These are phyloP conservation scores for Penicillium capsulatum DNA, from an alignment of 2,329 filamentous ascomycete genomes.

Conservation along the genomic window DNA sequence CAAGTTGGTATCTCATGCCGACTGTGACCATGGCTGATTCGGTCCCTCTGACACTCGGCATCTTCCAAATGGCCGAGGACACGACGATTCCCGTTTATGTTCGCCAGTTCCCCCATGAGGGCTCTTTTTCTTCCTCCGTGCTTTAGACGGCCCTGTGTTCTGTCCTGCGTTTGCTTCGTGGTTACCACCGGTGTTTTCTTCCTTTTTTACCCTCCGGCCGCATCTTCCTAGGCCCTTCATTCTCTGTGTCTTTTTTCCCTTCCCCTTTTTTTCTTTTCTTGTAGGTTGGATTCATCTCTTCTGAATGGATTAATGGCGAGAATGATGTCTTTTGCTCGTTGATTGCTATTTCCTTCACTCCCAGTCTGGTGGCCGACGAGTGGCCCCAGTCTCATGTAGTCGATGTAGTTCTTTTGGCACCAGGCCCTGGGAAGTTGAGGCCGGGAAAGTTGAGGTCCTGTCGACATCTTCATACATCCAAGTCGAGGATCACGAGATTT, in stretches of 20 bases:
- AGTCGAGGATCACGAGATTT: too few relatives aligned
- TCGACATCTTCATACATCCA: too few relatives aligned
- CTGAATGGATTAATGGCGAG: slow-evolving; percentile 38
- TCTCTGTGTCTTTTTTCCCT: slow-evolving; percentile 14
- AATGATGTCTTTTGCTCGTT: slow-evolving; percentile 28
- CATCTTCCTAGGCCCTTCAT: slow-evolving; percentile 16
- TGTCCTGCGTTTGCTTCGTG: slow-evolving; percentile 27
- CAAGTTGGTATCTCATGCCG: slow-evolving; percentile 16
- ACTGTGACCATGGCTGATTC: slow-evolving; percentile 5
- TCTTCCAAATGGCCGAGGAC: slow-evolving; percentile 7
- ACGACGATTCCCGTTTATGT: slow-evolving; percentile 11
- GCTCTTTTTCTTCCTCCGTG: slow-evolving; percentile 26
- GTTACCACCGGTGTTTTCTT: slow-evolving; percentile 26
- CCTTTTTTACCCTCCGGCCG: slow-evolving; percentile 16
- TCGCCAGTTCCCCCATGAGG: slow-evolving; percentile 10
- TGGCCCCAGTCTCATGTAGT: too few relatives aligned
- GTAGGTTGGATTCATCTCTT: slow-evolving; percentile 35
- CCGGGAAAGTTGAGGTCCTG: too few relatives aligned
- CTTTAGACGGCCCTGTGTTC: slow-evolving; percentile 33
- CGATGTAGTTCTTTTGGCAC: too few relatives aligned
- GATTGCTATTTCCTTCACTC: slow-evolving; percentile 3
- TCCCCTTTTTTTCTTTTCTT: slow-evolving; percentile 16
- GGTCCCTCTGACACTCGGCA: neutral
- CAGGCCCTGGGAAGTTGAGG: too few relatives aligned
- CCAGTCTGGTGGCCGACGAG: neutral